Conservation (phyloP, 2,329 filamentous ascomycete species). For the Nemania sp. region DNA sequence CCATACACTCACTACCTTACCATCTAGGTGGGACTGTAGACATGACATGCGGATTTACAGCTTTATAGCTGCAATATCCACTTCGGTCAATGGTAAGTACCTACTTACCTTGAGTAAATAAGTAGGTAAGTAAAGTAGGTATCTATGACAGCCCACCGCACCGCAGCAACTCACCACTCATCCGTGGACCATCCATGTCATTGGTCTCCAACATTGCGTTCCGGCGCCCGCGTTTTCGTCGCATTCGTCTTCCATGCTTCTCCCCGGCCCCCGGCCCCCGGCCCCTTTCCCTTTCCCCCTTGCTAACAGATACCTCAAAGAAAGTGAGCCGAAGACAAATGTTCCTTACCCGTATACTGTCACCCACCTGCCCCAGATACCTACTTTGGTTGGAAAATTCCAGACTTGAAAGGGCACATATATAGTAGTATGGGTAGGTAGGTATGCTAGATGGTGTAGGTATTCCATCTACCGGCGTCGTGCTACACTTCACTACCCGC, state of each 20-base stretch:
- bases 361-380: too few relatives aligned
- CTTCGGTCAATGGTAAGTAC: background rate
- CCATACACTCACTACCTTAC: too few relatives aligned
- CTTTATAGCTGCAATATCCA: too few relatives aligned
- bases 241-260: background rate
- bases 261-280: background rate
- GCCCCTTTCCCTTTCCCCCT: background rate
- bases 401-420: too few relatives aligned
- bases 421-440: too few relatives aligned
- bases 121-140: too few relatives aligned
- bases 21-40: background rate
- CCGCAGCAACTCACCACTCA: background rate
- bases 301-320: background rate
- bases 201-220: background rate
- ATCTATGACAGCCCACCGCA: background rate
- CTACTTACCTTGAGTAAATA: too few relatives aligned
- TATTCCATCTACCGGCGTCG: conserved; percentile 9
- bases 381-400: too few relatives aligned
- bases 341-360: too few relatives aligned
- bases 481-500: conserved; percentile 13
- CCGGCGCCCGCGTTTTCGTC: conserved; percentile 13
- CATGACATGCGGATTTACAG: background rate
- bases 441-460: too few relatives aligned
- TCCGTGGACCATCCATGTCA: background rate
- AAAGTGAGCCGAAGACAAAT: too few relatives aligned